A percentile compares a stretch with the other conserved stretches of the same genome.
Evolutionary conservation across 1,139 yeast species (phyloP).

Genomic region (Debaryomyces subglobosus): DNA sequence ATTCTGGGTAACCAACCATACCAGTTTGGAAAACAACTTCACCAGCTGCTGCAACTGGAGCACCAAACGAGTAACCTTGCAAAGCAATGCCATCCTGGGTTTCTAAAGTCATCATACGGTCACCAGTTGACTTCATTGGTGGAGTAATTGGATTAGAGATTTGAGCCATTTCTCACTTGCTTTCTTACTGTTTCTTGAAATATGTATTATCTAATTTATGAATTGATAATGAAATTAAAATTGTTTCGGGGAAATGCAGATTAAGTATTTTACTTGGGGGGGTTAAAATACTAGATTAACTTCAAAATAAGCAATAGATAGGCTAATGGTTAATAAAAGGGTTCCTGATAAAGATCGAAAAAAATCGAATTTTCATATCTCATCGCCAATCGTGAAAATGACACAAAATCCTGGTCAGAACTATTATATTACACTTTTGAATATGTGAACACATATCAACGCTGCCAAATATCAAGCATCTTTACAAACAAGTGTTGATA

Average conservation of each 20-base stretch:
- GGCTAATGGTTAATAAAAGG: conserved; percentile 4
- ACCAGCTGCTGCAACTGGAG: conserved; percentile 87
- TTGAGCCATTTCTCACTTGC: conserved; percentile 21
- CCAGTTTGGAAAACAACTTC: conserved; percentile 99
- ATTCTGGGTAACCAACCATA: conserved; percentile 99
- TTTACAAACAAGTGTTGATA: not conserved
- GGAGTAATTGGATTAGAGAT: conserved; percentile 80
- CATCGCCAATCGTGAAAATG: not conserved
- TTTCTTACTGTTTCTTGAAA: conserved; percentile 8
- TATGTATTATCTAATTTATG: conserved; percentile 2
- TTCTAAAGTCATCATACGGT: conserved; percentile 86
- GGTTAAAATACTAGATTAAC: conserved; percentile 15
- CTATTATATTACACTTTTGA: not conserved
- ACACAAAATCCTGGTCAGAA: conserved; percentile 2
- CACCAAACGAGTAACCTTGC: conserved; percentile 98
- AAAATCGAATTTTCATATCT: conserved; percentile 6
- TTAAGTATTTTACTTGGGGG: conserved; percentile 19
- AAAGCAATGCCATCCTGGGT: conserved; percentile 86
- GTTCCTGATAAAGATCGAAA: not conserved
- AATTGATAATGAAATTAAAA: conserved; percentile 3
- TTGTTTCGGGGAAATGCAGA: conserved; percentile 11
- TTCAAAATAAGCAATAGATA: conserved; percentile 7
- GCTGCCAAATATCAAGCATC: not conserved
- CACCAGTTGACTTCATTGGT: conserved; percentile 80
- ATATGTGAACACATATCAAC: not conserved